Evolutionary conservation across 1,284 basidiomycete genomes (phyloP), one percentile per base, ranked within the genome.

Genomic region (Sanghuangporus baumii): DNA sequence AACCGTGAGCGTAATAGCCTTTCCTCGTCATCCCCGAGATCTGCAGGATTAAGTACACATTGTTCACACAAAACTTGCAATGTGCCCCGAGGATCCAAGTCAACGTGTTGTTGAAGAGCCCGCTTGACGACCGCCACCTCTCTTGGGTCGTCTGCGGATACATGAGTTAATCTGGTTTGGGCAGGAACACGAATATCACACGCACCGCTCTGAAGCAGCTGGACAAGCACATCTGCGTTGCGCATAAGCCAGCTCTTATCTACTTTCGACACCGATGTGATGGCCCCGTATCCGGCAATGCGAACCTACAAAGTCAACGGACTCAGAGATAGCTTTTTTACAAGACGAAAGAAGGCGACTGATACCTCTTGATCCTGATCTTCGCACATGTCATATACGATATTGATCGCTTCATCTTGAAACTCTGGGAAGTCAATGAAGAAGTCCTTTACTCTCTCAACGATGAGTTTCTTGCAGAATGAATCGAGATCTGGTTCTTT

Each of bases 191-290:
- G 4, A 18, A 18, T 3, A 41, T 11, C 14, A 48, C 40, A 31
- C 85, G 70, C 69, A 89, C 87, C 87, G 67, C 83, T 86, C 72
- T 89, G 88, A 4, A 89, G 77, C n/a, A 89, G 72, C 66, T 89
- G 87, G 16, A 90, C 78, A 36, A 89, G 74, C 4, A 89, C 87
- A 71, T 89, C 87, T 1, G 84, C 83, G 71, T 89, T 89, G 64
- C 87, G 74, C 72, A 85, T 84, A 51, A 89, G 77, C 81, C 82
- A 85, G 69, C 81, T 84, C 54, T 71, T 75, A 63, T 85, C 79
- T 59, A 76, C 78, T 58, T 71, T 78, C n/a, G 88, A 89, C n/a
- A 89, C 78, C 36, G 79, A 74, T 0, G 81, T 82, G 60, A 90
- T 82, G 1, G 87, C 83, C 26, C 74, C 72, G 68, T 90, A 89